Base-by-base conservation (phyloP, 2,329 filamentous ascomycete species). In the Rugonectria rugulosa region DNA sequence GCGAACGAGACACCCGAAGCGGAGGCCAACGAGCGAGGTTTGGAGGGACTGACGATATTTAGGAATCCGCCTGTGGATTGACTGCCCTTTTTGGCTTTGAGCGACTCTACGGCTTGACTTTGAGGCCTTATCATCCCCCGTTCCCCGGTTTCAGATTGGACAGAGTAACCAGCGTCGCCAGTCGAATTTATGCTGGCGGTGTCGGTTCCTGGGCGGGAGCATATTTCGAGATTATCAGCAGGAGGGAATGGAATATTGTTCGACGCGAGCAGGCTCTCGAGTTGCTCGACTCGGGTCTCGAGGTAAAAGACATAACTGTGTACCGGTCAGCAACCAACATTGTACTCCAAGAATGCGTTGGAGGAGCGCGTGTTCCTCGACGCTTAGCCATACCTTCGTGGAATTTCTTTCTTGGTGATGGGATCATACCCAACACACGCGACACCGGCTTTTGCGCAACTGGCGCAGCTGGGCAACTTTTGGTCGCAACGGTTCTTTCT, bases 401-500 rank as follows among this genome's bases (percentile, higher is more conserved):
- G 94, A 55, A 98, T 97, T 76, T 97, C 92, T 70, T 91, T 88
- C 81, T 97, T 97, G 20, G 92, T 96, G 69, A 97, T 97, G 27
- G 94, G 93, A 72, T 98, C 94, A 74, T 97, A 97, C 60, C 94
- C 94, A 45, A 97, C 92, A 73, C 95, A 98, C 63, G 90, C 88
- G 40, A 96, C 91, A 55, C 85, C 84, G n/a, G 91, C 93, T 77
- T 97, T 97, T 72, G 93, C 92, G 75, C 94, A 98, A 65, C 91
- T 91, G 36, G 90, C 88, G 73, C 94, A 98, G 67, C 90, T 91
- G 8, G 94, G 94, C 59, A 98, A 82, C 62, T 89, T 88, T 81
- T 97, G 94, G 75, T 98, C 94, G 75, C 94, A 98, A 48, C 92
- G 84, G 72, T 97, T 98, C 80, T 98, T 98, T 68, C 94, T 86